Percentiles rank a stretch among this genome's conserved stretches.
Evolutionary conservation across 1,139 yeast genomes (phyloP).

Genomic region (Taphrina pruni): DNA sequence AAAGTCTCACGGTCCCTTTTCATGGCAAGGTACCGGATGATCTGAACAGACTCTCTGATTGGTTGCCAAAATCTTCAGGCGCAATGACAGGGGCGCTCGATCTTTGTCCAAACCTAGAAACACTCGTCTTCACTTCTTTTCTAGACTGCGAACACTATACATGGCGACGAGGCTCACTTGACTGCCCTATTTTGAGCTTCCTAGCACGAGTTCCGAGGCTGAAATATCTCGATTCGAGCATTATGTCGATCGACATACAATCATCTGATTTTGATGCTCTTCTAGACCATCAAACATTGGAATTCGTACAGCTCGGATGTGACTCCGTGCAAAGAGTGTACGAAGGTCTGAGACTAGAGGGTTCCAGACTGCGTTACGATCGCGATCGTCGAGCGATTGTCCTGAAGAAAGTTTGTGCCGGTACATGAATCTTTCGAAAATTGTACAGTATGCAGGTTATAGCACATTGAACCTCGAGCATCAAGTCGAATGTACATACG

Average conservation of each 20-base stretch:
- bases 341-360: not conserved
- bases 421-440: not conserved
- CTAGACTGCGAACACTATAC: slow-evolving; percentile 1
- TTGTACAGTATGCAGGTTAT: too few species aligned
- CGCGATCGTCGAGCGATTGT: slow-evolving; percentile 1
- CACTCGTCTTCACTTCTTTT: not conserved
- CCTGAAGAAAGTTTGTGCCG: not conserved
- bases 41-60: not conserved
- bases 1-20: not conserved
- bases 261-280: not conserved
- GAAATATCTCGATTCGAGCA: not conserved
- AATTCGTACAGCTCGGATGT: not conserved
- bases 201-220: not conserved
- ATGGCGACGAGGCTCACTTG: not conserved
- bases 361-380: not conserved
- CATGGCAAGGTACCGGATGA: slow-evolving; percentile 2
- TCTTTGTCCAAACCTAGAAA: slow-evolving; percentile 8
- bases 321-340: not conserved
- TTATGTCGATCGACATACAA: not conserved
- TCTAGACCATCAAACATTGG: not conserved
- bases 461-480: too few species aligned
- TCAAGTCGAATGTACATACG: too few species aligned
- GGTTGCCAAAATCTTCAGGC: not conserved
- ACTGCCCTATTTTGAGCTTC: not conserved
- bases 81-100: not conserved